These are phyloP conservation scores for Lachnellula suecica DNA, from an alignment of 2,329 filamentous ascomycete genomes.

Conservation along the genomic window DNA sequence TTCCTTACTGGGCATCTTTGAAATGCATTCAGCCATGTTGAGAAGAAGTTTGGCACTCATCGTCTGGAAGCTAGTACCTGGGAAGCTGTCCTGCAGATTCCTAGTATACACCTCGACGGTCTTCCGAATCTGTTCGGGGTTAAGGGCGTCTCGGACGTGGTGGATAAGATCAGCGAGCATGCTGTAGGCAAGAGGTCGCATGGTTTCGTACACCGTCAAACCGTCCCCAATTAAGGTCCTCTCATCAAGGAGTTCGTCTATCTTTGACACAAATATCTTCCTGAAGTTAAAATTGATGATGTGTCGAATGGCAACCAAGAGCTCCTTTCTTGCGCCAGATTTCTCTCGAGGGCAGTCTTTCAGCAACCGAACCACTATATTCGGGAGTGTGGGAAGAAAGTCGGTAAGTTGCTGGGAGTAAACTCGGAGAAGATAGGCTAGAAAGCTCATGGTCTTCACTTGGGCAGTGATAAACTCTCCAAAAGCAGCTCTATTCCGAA, in stretches of 20 bases:
- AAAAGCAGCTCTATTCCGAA: conserved; percentile 91
- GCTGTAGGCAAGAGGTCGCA: conserved; percentile 93
- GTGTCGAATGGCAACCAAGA: conserved; percentile 93
- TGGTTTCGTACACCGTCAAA: conserved; percentile 93
- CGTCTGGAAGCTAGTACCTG: conserved; percentile 97
- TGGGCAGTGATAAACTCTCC: conserved; percentile 97
- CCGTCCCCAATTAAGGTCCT: conserved; percentile 93
- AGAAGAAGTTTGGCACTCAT: conserved; percentile 97
- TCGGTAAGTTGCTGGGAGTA: conserved; percentile 86
- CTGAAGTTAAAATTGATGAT: conserved; percentile 99
- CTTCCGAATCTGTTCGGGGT: conserved; percentile 86
- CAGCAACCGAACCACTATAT: conserved; percentile 85
- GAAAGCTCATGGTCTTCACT: conserved; percentile 98
- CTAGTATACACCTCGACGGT: conserved; percentile 97
- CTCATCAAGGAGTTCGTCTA: conserved; percentile 93
- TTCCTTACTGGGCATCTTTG: conserved; percentile 87
- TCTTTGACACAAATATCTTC: conserved; percentile 90
- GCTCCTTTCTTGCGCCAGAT: conserved; percentile 88
- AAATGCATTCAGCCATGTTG: conserved; percentile 98
- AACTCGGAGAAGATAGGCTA: conserved; percentile 87
- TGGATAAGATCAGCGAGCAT: conserved; percentile 99
- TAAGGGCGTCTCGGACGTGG: conserved; percentile 87
- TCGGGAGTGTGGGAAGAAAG: conserved; percentile 81
- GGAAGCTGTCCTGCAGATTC: conserved; percentile 92
- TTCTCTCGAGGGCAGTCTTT: conserved; percentile 96